Conservation (phyloP, 192 early-diverging fungal species). For the Coemansia erecta region DNA sequence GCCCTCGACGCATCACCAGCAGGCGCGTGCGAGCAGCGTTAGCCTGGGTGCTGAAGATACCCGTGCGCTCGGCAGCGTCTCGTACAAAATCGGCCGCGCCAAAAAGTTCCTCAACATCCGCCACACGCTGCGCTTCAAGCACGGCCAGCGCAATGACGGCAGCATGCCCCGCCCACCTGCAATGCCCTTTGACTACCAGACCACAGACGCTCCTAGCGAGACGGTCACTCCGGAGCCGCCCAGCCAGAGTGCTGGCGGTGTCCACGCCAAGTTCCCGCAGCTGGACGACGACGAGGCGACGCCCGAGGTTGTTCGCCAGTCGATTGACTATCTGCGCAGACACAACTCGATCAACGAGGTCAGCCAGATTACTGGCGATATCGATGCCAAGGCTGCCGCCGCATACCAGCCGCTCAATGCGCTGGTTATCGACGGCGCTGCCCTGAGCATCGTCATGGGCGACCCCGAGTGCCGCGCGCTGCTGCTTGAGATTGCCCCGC, state of each 20-base stretch:
- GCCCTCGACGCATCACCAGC: background rate
- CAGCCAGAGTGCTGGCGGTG: background rate
- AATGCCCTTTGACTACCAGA: too few relatives aligned
- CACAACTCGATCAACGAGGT: slow-evolving; percentile 30
- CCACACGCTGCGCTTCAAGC: slow-evolving; percentile 20
- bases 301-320: slow-evolving; percentile 38
- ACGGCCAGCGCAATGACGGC: slow-evolving; percentile 11
- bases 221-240: background rate
- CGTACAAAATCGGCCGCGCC: slow-evolving; percentile 51
- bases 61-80: slow-evolving; percentile 48
- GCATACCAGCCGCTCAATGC: slow-evolving; percentile 56
- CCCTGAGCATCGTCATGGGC: slow-evolving; percentile 55
- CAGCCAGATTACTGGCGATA: slow-evolving; percentile 3
- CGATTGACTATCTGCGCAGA: slow-evolving; percentile 43
- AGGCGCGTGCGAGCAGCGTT: slow-evolving; percentile 13
- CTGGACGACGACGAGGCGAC: slow-evolving; percentile 25
- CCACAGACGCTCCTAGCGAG: background rate
- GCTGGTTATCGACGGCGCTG: slow-evolving; percentile 81
- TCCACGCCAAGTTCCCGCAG: slow-evolving; percentile 14
- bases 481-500: slow-evolving; percentile 67
- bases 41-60: slow-evolving; percentile 31
- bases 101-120: slow-evolving; percentile 41
- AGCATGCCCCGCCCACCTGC: too few relatives aligned
- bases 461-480: slow-evolving; percentile 34
- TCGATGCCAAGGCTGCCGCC: slow-evolving; percentile 11